A percentile compares a stretch with the other conserved stretches of the same genome.
phyloP scores from a whole-genome alignment of 2,329 filamentous ascomycete species.

The Hawksworthiomyces lignivorus region DNA sequence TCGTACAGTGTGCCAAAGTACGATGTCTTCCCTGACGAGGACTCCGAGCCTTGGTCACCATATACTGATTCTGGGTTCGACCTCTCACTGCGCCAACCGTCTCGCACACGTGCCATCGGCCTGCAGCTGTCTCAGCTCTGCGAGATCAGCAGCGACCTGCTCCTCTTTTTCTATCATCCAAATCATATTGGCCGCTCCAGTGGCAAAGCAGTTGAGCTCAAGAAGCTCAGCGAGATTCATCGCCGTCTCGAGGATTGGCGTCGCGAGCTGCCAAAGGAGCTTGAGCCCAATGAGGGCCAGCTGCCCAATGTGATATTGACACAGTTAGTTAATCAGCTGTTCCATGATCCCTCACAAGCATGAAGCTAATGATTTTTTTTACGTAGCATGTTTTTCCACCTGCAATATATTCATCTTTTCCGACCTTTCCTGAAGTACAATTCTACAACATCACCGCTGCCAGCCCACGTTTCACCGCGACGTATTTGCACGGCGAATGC shows the following conservation, averaged over 20 bases:
- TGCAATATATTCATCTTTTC: conserved; percentile 87
- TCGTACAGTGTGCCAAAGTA: conserved; percentile 81
- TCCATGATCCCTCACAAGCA: conserved; percentile 2
- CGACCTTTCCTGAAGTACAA: conserved; percentile 90
- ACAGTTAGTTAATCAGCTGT: conserved; percentile 80
- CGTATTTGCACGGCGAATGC: conserved; percentile 89
- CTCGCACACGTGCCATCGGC: conserved; percentile 72
- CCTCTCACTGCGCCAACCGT: conserved; percentile 66
- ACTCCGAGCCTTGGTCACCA: conserved; percentile 77
- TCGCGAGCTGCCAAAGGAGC: conserved; percentile 70
- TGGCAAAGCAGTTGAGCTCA: conserved; percentile 77
- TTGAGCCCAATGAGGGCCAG: conserved; percentile 84
- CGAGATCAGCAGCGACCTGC: conserved; percentile 87
- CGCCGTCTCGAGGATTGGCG: conserved; percentile 86
- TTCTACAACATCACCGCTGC: conserved; percentile 71
- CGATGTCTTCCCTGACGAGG: conserved; percentile 84
- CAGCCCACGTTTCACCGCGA: conserved; percentile 78
- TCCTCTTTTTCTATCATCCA: conserved; percentile 88
- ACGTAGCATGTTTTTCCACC: conserved; percentile 96
- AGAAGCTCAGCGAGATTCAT: conserved; percentile 87
- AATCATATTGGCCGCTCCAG: conserved; percentile 53
- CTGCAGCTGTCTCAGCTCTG: conserved; percentile 76
- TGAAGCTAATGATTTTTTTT: no score
- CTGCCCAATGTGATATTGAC: conserved; percentile 71
- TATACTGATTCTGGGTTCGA: conserved; percentile 69